phyloP scores from a whole-genome alignment of 495 filamentous ascomycete species.

The Xylona heveae region DNA sequence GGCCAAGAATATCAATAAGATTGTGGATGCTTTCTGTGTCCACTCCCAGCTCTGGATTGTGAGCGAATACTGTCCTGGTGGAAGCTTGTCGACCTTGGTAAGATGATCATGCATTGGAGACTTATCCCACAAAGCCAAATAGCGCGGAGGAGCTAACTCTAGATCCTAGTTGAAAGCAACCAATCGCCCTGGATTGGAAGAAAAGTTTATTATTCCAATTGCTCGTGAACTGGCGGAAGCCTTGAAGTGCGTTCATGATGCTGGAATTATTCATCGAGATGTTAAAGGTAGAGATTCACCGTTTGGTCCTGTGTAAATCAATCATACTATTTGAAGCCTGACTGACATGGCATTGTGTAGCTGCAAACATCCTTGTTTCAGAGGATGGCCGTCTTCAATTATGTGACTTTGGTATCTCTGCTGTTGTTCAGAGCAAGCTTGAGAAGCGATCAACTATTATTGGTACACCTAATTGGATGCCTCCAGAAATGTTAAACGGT shows the following conservation, averaged over 20 bases:
- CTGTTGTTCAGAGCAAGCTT: constrained; percentile 56
- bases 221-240: constrained; percentile 72
- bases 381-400: constrained; percentile 75
- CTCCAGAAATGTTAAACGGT: constrained; percentile 52
- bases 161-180: constrained; percentile 42
- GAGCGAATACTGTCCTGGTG: constrained; percentile 86
- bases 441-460: constrained; percentile 87
- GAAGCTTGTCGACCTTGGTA: constrained; percentile 81
- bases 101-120: constrained; percentile 3
- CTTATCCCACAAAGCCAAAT: neutral
- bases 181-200: constrained; percentile 34
- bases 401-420: constrained; percentile 91
- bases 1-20: constrained; percentile 76
- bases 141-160: too few relatives aligned
- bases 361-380: constrained; percentile 75
- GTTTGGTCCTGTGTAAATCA: too few relatives aligned
- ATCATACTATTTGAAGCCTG: neutral
- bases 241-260: constrained; percentile 69
- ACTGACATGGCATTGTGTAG: constrained; percentile 15
- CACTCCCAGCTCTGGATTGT: constrained; percentile 87
- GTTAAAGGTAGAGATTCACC: constrained; percentile 49
- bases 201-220: constrained; percentile 79
- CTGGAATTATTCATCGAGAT: constrained; percentile 88
- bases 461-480: constrained; percentile 94
- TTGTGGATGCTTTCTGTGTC: constrained; percentile 71